These are phyloP conservation scores for Aspergillus arachidicola DNA, from an alignment of 2,329 filamentous ascomycete species.

Conservation along the genomic window DNA sequence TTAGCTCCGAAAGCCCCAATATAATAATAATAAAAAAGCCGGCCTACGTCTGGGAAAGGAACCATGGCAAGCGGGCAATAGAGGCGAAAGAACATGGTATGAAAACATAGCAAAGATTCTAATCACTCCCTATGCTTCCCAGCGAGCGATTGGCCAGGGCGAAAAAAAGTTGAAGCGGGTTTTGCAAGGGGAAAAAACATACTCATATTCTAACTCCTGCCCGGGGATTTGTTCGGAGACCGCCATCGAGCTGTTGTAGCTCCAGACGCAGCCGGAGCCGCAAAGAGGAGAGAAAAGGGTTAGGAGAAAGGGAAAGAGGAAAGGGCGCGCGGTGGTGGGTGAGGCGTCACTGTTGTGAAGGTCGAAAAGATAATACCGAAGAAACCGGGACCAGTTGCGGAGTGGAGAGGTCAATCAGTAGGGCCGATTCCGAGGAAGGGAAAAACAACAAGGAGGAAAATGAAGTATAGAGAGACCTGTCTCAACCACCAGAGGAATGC, in stretches of 20 bases:
- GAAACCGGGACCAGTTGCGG: slow-evolving; percentile 19
- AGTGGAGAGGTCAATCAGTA: slow-evolving; percentile 13
- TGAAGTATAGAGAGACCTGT: slow-evolving; percentile 6
- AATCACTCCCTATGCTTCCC: background rate
- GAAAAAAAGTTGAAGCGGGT: slow-evolving; percentile 6
- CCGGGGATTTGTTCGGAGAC: slow-evolving; percentile 43
- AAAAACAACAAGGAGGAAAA: background rate
- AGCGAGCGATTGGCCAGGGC: background rate
- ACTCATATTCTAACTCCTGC: slow-evolving; percentile 48
- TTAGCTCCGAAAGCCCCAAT: background rate
- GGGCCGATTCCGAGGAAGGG: slow-evolving; percentile 6
- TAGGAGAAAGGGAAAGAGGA: background rate
- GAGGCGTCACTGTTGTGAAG: slow-evolving; percentile 11
- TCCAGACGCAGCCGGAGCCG: slow-evolving; percentile 39
- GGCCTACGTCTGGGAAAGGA: background rate
- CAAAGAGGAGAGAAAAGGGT: slow-evolving; percentile 11
- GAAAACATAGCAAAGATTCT: background rate
- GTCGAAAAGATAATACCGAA: slow-evolving; percentile 12
- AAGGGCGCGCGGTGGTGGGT: slow-evolving; percentile 9
- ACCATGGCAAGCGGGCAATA: background rate
- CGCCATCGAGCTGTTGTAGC: slow-evolving; percentile 44
- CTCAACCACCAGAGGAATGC: slow-evolving; percentile 2
- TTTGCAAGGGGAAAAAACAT: slow-evolving; percentile 26
- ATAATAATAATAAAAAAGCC: background rate
- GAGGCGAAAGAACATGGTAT: background rate